Base-by-base conservation (phyloP, 306 rosid species). In the Quercus variabilis region DNA sequence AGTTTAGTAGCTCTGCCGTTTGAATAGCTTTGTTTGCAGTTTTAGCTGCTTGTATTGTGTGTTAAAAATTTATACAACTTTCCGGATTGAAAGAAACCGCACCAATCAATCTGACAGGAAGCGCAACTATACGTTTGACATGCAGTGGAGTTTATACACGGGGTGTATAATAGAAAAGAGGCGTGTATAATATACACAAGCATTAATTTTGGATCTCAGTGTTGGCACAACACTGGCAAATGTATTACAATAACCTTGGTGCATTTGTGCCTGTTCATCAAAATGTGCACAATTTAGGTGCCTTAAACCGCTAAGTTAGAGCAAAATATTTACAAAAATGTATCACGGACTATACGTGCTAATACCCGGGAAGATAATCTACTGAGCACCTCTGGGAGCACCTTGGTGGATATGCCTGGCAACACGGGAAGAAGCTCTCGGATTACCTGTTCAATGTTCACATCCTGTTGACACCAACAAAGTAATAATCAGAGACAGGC, bases 301-400 rank as follows among this genome's bases (percentile, higher is more conserved):
- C 76, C 78, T 83, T 73, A 17, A 9, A 80, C 67, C 74, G 65
- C 41, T 9, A 59, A 63, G 65, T 52, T 73, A 63, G 28, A 38
- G 78, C 17, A 26, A 11, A 56, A 35, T 52, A 18, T 14, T 89
- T 80, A 95, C 90, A 93, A 83, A 87, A 92, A 73, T 85, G 96
- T 58, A 75, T 95, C 99, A 8, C 96, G 92, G 58, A 95, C 88
- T 71, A 92, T 18, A 75, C 99, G 91, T 64, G 99, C 99, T 1
- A 95, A 77, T 75, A 92, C 91, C 74, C 99, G 93, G 79, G 99
- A 95, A 80, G 98, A 87, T 79, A 95, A 85, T 85, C 99, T 88
- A 79, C 83, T 84, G 21, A 90, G 55, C 87, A 95, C 84, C 21
- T 95, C 99, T 3, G 99, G 99, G 52, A 95, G 97, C 68, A 95